Conservation (phyloP, 176 grass and related monocot genomes). For the Themeda triandra region DNA sequence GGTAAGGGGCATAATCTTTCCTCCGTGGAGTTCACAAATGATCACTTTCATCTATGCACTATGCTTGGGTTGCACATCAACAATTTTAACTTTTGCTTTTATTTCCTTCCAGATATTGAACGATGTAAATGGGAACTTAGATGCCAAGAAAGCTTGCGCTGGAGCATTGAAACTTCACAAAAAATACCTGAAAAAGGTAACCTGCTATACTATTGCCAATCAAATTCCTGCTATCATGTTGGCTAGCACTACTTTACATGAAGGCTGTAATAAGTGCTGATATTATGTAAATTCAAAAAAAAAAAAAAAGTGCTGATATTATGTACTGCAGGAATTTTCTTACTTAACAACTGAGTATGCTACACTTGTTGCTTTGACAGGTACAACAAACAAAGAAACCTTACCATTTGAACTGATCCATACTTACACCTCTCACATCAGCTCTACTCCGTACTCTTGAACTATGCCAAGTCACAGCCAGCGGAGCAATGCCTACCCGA, state of each 20-base stretch:
- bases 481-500: too few relatives aligned
- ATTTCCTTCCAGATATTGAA: conserved; percentile 81
- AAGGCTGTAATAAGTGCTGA: background rate
- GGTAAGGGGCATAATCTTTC: conserved; percentile 34
- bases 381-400: conserved; percentile 61
- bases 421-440: too few relatives aligned
- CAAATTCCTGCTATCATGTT: background rate
- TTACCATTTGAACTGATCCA: too few relatives aligned
- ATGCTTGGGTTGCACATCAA: background rate
- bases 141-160: conserved; percentile 93
- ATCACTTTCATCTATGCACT: background rate
- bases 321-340: background rate
- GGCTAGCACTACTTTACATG: background rate
- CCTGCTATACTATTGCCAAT: background rate
- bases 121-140: conserved; percentile 88
- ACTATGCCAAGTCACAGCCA: too few relatives aligned
- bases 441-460: too few relatives aligned
- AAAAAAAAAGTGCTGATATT: too few relatives aligned
- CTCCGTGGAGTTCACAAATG: background rate
- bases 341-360: background rate
- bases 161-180: conserved; percentile 97
- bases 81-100: conserved; percentile 17
- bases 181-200: conserved; percentile 92
- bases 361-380: conserved; percentile 2
- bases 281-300: too few relatives aligned